Base-by-base conservation (phyloP, 1,284 basidiomycete genomes). In the Albatrellus sp. region DNA sequence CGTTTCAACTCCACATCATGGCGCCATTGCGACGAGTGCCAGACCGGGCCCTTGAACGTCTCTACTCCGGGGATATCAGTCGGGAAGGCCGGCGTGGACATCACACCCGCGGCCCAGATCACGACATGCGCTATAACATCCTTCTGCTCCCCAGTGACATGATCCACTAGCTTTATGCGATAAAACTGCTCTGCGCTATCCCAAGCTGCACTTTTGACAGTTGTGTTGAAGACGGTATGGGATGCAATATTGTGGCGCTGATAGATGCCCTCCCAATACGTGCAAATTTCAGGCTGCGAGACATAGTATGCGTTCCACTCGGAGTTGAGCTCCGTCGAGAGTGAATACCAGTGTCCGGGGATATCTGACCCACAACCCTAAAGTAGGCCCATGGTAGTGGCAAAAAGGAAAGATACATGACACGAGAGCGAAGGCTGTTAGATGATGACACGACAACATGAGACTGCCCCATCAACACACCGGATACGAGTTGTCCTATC, bases 311-410 rank as follows among this genome's bases (percentile, higher is more conserved):
- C 55, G 17, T 63, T 52, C 75, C 75, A 77, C 47, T 68, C 50
- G 1, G 74, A 70, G 47, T 77, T 75, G 29, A 67, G 61, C 33
- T 74, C 71, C 9, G 67, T 66, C 5, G 76, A 79, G 38, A 76
- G 66, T 37, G 66, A 70, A 53, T 76, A 76, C 68, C 72, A 73
- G 52, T 75, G 74, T 6, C 58, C 70, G 10, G 70, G 64, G 19
- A 74, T 60, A 50, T 77, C 72, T 17, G 68, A 72, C 8, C 70
- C 71, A 48, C 74, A 75, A 12, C 73, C 72, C 67, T 74, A 31
- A 4, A 32, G 14, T 12, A 30, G 10, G 29, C 12, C 19, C 8
- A 2, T n/a, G 5, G 29, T 19, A 40, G 39, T 24, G 34, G 14
- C 10, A 29, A 6, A 12, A 6, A 13, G 16, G 7, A 30, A 40